Base-by-base conservation (phyloP, 768 basidiomycete genomes). In the Cystofilobasidium capitatum region DNA sequence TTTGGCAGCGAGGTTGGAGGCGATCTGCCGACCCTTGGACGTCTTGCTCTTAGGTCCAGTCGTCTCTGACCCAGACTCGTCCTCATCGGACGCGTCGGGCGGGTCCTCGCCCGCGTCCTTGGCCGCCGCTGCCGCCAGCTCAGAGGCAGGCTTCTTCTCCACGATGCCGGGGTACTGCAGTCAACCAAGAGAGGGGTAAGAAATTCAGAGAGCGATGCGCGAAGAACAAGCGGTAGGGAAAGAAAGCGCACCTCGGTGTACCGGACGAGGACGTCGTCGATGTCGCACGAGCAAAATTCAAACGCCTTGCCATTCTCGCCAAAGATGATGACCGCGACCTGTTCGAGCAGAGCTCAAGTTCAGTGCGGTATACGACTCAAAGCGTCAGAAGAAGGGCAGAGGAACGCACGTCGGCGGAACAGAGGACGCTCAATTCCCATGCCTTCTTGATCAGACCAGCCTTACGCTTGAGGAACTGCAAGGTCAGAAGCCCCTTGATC, bases 371-470 rank as follows among this genome's bases (percentile, higher is more conserved):
- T 45, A 40, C 3, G 33, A n/a, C 9, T 20, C 24, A 3, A 55
- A 55, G 40, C 20, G 33, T 26, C n/a, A 33, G n/a, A 26, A 36
- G 42, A 64, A 37, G 8, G 26, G 40, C 16, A 40, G 24, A 24
- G 39, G 54, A 58, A 49, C 68, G 35, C 49, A 69, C 68, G 39
- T 69, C 68, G 17, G 61, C 68, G 9, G 68, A 64, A 29, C 68
- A 69, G 29, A 69, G 68, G 2, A 69, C 68, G 26, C 57, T 59
- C 24, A 69, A 49, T 58, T 69, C 68, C 68, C 68, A 69, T 14
- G 68, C 66, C 66, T 68, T 69, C 57, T 69, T 69, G 62, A 69
- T 69, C 36, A 69, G 59, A 17, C 68, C 68, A 29, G 62, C 68
- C 57, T 69, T 69, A 14, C 68, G 42, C 63, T 69, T 69, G 29